phyloP scores from a whole-genome alignment of 164 flowering plant species.

The Saururus chinensis region DNA sequence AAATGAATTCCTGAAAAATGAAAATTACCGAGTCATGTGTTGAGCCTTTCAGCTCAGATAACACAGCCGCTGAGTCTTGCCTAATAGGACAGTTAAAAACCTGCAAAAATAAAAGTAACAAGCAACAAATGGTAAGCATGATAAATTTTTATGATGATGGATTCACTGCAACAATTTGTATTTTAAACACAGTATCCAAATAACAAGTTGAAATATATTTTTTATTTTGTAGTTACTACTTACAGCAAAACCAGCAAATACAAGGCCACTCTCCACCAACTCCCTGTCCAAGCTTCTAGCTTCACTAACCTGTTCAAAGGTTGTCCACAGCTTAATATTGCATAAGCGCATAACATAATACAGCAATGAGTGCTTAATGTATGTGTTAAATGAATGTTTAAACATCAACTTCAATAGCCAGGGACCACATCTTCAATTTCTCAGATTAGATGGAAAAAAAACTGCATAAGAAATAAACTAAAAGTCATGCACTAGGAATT shows the following conservation, averaged over 20 bases:
- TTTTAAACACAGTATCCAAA: too few relatives aligned
- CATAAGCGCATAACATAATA: too few relatives aligned
- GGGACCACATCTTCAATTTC: too few relatives aligned
- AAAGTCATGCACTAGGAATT: too few relatives aligned
- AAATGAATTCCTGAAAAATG: not conserved
- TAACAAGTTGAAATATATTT: too few relatives aligned
- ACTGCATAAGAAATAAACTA: too few relatives aligned
- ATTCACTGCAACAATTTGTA: not conserved
- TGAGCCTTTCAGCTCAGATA: constrained; percentile 71
- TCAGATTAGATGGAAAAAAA: too few relatives aligned
- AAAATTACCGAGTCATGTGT: constrained; percentile 87
- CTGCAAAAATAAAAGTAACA: constrained; percentile 26
- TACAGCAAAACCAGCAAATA: constrained; percentile 96
- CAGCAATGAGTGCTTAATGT: too few relatives aligned
- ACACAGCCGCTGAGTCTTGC: constrained; percentile 67
- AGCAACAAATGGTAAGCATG: not conserved
- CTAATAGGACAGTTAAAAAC: constrained; percentile 94
- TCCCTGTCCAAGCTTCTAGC: constrained; percentile 92
- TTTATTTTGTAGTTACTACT: constrained; percentile 5
- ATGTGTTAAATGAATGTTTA: too few relatives aligned
- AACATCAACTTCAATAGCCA: too few relatives aligned
- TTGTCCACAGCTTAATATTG: not conserved
- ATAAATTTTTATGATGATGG: not conserved
- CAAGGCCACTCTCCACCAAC: constrained; percentile 66
- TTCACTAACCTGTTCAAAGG: constrained; percentile 71